Evolutionary conservation across 148 eudicot species (phyloP), one percentile per base, ranked within the genome.

Genomic region (Nepenthes mirabilis): DNA sequence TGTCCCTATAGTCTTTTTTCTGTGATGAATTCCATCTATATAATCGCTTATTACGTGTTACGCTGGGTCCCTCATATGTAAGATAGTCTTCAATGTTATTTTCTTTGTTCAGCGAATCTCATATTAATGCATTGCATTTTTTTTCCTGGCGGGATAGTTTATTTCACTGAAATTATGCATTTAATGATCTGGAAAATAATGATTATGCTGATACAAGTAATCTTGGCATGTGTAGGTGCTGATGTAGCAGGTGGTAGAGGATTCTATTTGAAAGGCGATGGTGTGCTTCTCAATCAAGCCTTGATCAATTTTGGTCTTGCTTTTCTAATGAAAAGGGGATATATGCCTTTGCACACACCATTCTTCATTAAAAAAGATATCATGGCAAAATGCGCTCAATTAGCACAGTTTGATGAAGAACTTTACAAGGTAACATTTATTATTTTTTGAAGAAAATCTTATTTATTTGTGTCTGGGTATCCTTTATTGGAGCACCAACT

Each of bases 231-330:
- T 68, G 4, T 72, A 91, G 98, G 98, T 62, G 68, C 98, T 47
- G 79, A 88, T 79, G 85, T 88, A 13, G 98, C 98, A 37, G 98
- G 98, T 70, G 98, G 96, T 61, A 83, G 98, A 82, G 98, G 98
- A 49, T 91, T 69, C 74, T 91, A 91, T 78, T 70, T 91, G 66
- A 91, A 88, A 71, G 98, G 96, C 11, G 96, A 72, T 77, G 98
- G 98, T 65, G 94, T 91, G 58, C 81, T 71, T 55, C 84, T 91
- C 34, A 91, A 91, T 80, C 96, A 91, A 79, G 98, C 98, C 60
- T 68, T 91, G 60, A 91, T 91, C 58, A 85, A 83, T 55, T 91
- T 82, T 69, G 98, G 84, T 69, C 88, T 88, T 14, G 77, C 77
- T 56, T 88, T 91, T 67, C 72, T 91, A 64, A 69, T 69, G 70